These are phyloP conservation scores for Atractiella rhizophila DNA, from an alignment of 768 basidiomycete species.

Conservation along the genomic window DNA sequence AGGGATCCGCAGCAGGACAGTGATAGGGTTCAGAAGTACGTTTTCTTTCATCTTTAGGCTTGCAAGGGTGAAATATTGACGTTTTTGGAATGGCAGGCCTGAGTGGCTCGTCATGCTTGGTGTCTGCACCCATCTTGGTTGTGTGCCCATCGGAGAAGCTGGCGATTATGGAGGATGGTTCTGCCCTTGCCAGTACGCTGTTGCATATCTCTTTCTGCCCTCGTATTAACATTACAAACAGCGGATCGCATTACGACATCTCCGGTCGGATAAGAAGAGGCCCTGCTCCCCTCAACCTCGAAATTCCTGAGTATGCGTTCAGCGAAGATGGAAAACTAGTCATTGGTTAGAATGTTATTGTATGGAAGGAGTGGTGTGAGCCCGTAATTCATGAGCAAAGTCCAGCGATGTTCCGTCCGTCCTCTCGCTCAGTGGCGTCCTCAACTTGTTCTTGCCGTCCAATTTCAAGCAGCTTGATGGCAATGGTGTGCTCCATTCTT, in stretches of 20 bases:
- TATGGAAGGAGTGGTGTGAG: no score
- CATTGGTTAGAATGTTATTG: conserved; percentile 15
- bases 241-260: conserved; percentile 95
- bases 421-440: no score
- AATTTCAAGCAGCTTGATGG: no score
- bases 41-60: neutral
- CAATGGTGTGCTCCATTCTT: no score
- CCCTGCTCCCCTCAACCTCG: conserved; percentile 92
- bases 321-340: conserved; percentile 8
- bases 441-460: no score
- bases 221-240: conserved; percentile 79
- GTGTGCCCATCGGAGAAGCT: conserved; percentile 66
- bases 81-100: neutral
- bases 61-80: neutral
- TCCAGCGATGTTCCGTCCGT: no score
- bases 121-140: conserved; percentile 92
- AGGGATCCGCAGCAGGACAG: conserved; percentile 81
- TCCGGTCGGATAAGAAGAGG: conserved; percentile 93
- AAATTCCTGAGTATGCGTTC: conserved; percentile 28
- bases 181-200: conserved; percentile 1
- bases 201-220: neutral
- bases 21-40: conserved; percentile 64
- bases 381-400: no score
- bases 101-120: conserved; percentile 27
- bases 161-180: conserved; percentile 86